phyloP scores from a whole-genome alignment of 257 asterid genomes.

The Solanum tarapatanum region DNA sequence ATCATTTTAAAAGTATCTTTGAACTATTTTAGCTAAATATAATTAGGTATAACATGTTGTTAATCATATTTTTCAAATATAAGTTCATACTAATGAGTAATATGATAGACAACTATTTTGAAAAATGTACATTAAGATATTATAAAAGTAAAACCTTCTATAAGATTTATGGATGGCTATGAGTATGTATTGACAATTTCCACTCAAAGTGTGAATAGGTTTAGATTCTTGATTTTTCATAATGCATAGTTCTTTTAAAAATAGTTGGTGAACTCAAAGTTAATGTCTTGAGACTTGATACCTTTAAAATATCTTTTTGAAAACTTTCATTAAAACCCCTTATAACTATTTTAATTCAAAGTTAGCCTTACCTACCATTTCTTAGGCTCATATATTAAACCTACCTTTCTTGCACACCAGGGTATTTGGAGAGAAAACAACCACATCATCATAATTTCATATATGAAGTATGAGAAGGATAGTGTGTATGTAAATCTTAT shows the following conservation, averaged over 20 bases:
- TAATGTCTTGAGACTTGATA: background rate
- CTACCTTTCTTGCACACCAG: background rate
- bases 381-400: background rate
- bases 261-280: background rate
- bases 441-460: background rate
- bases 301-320: background rate
- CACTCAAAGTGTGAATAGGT: background rate
- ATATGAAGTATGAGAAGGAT: background rate
- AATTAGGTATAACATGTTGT: background rate
- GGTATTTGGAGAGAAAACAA: background rate
- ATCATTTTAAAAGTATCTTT: background rate
- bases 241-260: background rate
- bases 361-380: background rate
- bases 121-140: background rate
- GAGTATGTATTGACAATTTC: background rate
- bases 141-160: background rate
- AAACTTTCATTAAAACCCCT: background rate
- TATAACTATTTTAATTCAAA: background rate
- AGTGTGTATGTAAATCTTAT: too few relatives aligned
- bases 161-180: background rate
- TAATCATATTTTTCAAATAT: background rate
- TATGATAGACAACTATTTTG: background rate
- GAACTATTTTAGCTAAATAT: background rate
- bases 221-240: background rate
- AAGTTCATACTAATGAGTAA: background rate